Conservation (phyloP, 805 yeast species). For the Nakazawaea sp. region DNA sequence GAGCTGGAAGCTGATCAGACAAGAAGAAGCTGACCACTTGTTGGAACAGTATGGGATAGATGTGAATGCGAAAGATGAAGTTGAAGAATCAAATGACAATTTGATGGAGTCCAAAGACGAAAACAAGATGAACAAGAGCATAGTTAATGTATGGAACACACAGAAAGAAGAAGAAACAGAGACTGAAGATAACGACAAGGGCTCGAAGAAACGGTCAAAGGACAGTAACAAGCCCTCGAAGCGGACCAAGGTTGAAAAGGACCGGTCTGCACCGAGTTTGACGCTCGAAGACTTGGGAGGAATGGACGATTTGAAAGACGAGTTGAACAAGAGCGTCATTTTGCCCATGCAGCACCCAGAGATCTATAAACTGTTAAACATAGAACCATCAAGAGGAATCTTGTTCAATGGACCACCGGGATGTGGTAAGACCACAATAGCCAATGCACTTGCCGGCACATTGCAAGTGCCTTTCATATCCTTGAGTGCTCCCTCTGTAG, state of each 20-base stretch:
- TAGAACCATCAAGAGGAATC: conserved; percentile 94
- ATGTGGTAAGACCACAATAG: conserved; percentile 95
- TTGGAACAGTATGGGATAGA: conserved; percentile 28
- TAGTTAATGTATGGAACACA: conserved; percentile 63
- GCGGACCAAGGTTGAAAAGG: conserved; percentile 33
- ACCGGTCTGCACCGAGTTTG: conserved; percentile 63
- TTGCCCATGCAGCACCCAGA: conserved; percentile 93
- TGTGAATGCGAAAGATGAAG: conserved; percentile 12
- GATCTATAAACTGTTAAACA: conserved; percentile 79
- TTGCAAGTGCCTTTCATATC: conserved; percentile 87
- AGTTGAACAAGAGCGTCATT: conserved; percentile 84
- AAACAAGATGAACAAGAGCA: conserved; percentile 70
- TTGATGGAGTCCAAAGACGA: conserved; percentile 60
- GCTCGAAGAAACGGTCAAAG: conserved; percentile 45
- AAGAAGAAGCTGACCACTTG: conserved; percentile 53
- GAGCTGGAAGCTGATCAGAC: conserved; percentile 45
- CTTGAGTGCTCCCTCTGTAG: conserved; percentile 91
- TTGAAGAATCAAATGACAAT: conserved; percentile 26
- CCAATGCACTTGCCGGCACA: conserved; percentile 94
- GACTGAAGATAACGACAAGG: conserved; percentile 19
- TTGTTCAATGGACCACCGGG: conserved; percentile 97
- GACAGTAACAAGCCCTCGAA: conserved; percentile 24
- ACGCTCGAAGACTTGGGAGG: conserved; percentile 82
- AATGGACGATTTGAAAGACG: conserved; percentile 75
- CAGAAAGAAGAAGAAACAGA: conserved; percentile 12